Conservation (phyloP, 768 basidiomycete genomes). For the Clitopilus passeckerianus region DNA sequence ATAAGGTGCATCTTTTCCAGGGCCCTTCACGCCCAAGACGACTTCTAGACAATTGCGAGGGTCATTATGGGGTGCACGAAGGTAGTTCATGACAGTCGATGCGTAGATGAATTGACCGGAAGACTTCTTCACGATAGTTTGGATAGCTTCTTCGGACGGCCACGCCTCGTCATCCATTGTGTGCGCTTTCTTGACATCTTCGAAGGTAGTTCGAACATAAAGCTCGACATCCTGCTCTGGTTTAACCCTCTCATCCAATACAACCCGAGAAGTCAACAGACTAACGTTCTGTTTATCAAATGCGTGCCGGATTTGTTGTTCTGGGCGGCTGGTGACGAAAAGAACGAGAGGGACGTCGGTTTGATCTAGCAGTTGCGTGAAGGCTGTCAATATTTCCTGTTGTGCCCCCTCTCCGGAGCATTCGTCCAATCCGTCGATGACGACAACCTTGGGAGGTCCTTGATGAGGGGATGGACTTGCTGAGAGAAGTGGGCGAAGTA, state of each 20-base stretch:
- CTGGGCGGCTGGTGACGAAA: background rate
- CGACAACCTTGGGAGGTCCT: background rate
- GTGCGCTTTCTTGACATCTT: constrained; percentile 10
- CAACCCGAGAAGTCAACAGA: background rate
- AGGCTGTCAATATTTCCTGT: background rate
- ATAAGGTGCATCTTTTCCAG: constrained; percentile 2
- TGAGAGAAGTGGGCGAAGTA: background rate
- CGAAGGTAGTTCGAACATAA: constrained; percentile 11
- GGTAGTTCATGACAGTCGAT: constrained; percentile 18
- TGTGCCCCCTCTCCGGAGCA: background rate
- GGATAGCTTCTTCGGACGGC: constrained; percentile 14
- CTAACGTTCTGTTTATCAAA: background rate
- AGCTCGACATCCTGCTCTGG: constrained; percentile 12
- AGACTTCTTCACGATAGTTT: constrained; percentile 14
- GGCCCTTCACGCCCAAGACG: constrained; percentile 5
- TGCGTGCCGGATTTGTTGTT: background rate
- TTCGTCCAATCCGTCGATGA: background rate
- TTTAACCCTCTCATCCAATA: constrained; percentile 5
- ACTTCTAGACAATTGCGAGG: constrained; percentile 9
- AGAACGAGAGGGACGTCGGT: background rate
- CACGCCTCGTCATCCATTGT: constrained; percentile 5
- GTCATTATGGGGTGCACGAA: constrained; percentile 10
- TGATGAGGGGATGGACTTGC: background rate
- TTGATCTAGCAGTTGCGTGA: background rate
- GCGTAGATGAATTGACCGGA: constrained; percentile 21